A percentile compares a stretch with the other conserved stretches of the same genome.
Evolutionary conservation across 306 rosid genomes (phyloP).

Genomic region (Fragaria vesca): DNA sequence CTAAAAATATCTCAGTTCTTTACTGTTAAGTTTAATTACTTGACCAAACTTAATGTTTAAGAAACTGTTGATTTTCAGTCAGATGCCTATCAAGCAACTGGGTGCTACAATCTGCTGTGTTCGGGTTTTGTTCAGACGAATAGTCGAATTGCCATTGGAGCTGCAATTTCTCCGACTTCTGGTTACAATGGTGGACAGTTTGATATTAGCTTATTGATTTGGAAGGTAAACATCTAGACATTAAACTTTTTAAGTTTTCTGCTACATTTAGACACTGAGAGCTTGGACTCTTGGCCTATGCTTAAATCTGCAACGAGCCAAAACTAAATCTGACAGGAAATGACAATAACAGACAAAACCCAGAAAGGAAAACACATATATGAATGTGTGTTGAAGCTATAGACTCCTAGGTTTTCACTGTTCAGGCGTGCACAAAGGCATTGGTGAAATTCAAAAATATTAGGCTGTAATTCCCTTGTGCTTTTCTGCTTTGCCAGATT

Average conservation of each 20-base stretch:
- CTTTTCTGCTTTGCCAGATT: conserved; percentile 57
- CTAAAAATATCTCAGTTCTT: background rate
- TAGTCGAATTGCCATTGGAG: conserved; percentile 83
- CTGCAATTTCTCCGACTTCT: conserved; percentile 94
- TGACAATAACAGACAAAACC: background rate
- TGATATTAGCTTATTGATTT: conserved; percentile 79
- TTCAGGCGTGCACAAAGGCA: conserved; percentile 17
- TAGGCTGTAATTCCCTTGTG: conserved; percentile 42
- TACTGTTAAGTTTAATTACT: conserved; percentile 1
- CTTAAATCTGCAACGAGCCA: conserved; percentile 4
- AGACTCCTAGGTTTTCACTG: background rate
- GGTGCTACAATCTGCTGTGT: conserved; percentile 89
- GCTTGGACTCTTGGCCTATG: background rate
- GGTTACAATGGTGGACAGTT: conserved; percentile 75
- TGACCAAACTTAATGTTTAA: background rate
- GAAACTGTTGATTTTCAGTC: conserved; percentile 44
- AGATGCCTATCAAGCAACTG: conserved; percentile 97
- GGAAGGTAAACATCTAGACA: conserved; percentile 67
- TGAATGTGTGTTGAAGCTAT: background rate
- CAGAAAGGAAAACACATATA: background rate
- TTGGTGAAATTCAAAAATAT: conserved; percentile 15
- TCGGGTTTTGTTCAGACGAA: conserved; percentile 95
- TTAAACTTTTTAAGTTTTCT: too few species aligned
- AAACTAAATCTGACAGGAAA: background rate
- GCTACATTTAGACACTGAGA: background rate